Conservation (phyloP, 164 flowering plant genomes). For the Vitis labrusca region DNA sequence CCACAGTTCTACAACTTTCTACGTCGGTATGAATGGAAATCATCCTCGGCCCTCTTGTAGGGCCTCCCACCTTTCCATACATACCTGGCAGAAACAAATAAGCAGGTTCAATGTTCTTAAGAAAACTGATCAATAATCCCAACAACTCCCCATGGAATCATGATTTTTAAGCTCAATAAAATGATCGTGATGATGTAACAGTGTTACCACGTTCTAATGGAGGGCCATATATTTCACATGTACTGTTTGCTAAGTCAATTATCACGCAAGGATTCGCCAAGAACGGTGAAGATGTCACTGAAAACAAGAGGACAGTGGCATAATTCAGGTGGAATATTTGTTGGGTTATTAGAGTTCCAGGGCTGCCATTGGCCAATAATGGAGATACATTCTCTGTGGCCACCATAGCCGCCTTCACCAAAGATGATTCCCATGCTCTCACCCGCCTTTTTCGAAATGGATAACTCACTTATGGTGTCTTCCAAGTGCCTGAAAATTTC, state of each 20-base stretch:
- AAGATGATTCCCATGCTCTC: background rate
- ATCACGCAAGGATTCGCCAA: background rate
- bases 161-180: background rate
- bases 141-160: too few species aligned
- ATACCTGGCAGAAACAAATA: too few species aligned
- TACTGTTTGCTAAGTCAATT: conserved; percentile 5
- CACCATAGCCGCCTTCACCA: background rate
- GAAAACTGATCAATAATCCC: too few species aligned
- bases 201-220: background rate
- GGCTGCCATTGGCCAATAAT: conserved; percentile 7
- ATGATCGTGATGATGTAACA: background rate
- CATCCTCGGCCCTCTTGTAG: too few species aligned
- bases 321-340: background rate
- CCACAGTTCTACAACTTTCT: too few species aligned
- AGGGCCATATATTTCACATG: conserved; percentile 1
- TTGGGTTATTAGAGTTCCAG: background rate
- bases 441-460: background rate
- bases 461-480: background rate
- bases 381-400: conserved; percentile 7
- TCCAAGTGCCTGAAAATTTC: background rate
- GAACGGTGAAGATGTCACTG: conserved; percentile 4
- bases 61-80: too few species aligned
- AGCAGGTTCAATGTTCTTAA: too few species aligned
- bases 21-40: too few species aligned
- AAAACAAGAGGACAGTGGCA: background rate